Percentiles rank a stretch among this genome's conserved stretches.
Evolutionary conservation across 108 stramenopile genomes (phyloP).

Genomic region (Nitzschia sp.): DNA sequence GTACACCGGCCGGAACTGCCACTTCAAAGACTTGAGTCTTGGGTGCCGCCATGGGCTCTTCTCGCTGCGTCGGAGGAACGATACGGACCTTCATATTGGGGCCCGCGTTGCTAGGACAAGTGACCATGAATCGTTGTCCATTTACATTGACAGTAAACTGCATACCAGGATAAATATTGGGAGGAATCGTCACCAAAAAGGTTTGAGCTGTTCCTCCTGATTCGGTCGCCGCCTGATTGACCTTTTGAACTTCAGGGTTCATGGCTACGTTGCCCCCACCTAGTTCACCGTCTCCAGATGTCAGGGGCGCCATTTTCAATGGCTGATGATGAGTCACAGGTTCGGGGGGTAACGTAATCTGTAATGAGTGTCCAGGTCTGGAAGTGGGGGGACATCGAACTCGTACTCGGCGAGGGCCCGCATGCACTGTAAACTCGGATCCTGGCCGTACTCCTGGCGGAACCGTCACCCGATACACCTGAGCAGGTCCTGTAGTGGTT

Average conservation of each 20-base stretch:
- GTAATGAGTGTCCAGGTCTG: slow-evolving; percentile 75
- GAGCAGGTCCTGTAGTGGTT: slow-evolving; percentile 59
- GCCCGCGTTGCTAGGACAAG: slow-evolving; percentile 75
- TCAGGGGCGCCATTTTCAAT: slow-evolving; percentile 64
- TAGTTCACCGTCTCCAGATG: slow-evolving; percentile 36
- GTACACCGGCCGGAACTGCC: slow-evolving; percentile 80
- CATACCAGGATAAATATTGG: slow-evolving; percentile 75
- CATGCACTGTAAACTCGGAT: slow-evolving; percentile 78
- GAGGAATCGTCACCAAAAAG: slow-evolving; percentile 83
- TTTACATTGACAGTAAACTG: slow-evolving; percentile 82
- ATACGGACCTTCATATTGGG: slow-evolving; percentile 86
- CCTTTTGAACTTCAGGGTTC: slow-evolving; percentile 54
- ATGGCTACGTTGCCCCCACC: slow-evolving; percentile 65
- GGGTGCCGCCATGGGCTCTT: slow-evolving; percentile 50
- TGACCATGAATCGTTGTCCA: slow-evolving; percentile 83
- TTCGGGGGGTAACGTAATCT: slow-evolving; percentile 84
- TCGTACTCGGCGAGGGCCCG: slow-evolving; percentile 62
- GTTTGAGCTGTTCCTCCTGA: slow-evolving; percentile 60
- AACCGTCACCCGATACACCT: slow-evolving; percentile 83
- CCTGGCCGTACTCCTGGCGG: slow-evolving; percentile 71
- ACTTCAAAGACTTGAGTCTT: slow-evolving; percentile 91
- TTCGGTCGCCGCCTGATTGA: slow-evolving; percentile 42
- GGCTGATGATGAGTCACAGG: slow-evolving; percentile 48
- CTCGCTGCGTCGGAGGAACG: slow-evolving; percentile 57
- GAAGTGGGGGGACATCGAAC: slow-evolving; percentile 78